phyloP scores from a whole-genome alignment of 176 grass and related monocot genomes.

The Areca catechu region DNA sequence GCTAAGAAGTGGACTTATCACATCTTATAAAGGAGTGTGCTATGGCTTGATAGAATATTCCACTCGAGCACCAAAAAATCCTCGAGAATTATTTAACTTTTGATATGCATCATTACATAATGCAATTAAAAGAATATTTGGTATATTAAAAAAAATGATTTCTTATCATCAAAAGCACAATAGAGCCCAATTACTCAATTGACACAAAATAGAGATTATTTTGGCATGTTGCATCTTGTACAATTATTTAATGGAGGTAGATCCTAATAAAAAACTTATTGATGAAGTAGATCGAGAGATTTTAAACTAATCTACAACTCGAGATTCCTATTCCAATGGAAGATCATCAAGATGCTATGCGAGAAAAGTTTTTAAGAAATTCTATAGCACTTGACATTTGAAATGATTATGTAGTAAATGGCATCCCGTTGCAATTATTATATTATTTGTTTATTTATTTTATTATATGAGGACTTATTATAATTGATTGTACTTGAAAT shows the following conservation, averaged over 20 bases:
- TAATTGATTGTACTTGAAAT: too few relatives aligned
- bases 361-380: too few relatives aligned
- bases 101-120: conserved; percentile 5
- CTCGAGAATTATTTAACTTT: conserved; percentile 13
- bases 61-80: background rate
- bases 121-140: conserved; percentile 12
- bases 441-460: too few relatives aligned
- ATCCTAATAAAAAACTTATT: background rate
- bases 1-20: background rate
- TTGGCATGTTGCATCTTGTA: background rate
- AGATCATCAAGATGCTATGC: too few relatives aligned
- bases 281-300: conserved; percentile 1
- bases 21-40: background rate
- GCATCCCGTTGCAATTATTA: too few relatives aligned
- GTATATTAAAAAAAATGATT: conserved; percentile 14
- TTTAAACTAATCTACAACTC: background rate
- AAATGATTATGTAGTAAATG: too few relatives aligned
- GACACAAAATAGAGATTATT: background rate
- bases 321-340: too few relatives aligned
- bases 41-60: too few relatives aligned
- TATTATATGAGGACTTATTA: too few relatives aligned
- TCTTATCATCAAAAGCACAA: conserved; percentile 8
- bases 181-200: background rate
- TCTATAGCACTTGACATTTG: too few relatives aligned
- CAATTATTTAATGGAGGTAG: background rate